Base-by-base conservation (phyloP, 2,329 filamentous ascomycete species). In the Microdochium bolleyi region DNA sequence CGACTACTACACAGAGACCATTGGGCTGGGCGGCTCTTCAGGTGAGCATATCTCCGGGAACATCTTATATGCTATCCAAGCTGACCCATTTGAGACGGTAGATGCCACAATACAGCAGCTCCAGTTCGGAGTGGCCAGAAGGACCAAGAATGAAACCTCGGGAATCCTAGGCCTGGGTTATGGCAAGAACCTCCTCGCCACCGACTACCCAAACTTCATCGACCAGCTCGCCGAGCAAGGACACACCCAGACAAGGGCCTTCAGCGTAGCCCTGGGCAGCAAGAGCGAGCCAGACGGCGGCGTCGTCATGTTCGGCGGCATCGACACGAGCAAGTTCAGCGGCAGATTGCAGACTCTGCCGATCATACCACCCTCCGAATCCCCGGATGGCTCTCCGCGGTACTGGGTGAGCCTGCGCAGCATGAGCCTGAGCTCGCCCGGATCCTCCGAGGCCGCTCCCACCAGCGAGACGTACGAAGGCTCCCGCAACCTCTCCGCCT, bases 121-220 rank as follows among this genome's bases (percentile, higher is more conserved):
- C 51, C 80, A 85, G 60, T 86, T 88, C 55, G 85, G 84, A 55
- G 78, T 87, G 37, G 84, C 84, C n/a, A 77, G 75, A 38, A 60
- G 63, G 13, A 73, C 72, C 5, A 55, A 64, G 14, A 71, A 78
- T 55, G 72, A 78, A 56, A 78, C 76, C 54, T 70, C 76, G 0
- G 78, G 78, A 37, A 89, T 94, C 49, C 68, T 95, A 21, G 89
- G 89, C 22, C 85, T 94, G 53, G 89, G 89, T 24, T 89, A 89
- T 64, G 74, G 81, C 2, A 49, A 68, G 13, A 74, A 73, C 34
- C 57, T n/a, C n/a, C n/a, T 71, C 51, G 77, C 73, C 24, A 75
- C 72, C 2, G 60, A 57, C 9, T 80, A 81, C 60, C 70, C 65
- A 55, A 80, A 78, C 62, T 73, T 81, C 53, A 59, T 81, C 56